phyloP scores from a whole-genome alignment of 176 grass and related monocot genomes.

The Lolium rigidum region DNA sequence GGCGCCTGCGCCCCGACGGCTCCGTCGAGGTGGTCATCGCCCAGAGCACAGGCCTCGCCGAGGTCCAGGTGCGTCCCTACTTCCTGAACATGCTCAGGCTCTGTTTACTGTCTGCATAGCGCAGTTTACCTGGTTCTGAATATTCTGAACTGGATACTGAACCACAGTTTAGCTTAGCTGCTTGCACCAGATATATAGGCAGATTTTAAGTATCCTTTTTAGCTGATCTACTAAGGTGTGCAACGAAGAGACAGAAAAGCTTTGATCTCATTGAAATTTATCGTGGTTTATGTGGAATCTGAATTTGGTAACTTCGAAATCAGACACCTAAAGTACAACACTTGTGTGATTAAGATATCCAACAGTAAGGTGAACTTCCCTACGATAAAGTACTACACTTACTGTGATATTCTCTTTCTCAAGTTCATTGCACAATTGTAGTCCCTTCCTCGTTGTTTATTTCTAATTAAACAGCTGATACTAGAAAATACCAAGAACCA shows the following conservation, averaged over 20 bases:
- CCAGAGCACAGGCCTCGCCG: slow-evolving; percentile 85
- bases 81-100: not conserved
- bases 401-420: not conserved
- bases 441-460: not conserved
- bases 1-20: slow-evolving; percentile 70
- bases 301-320: too few species aligned
- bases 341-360: too few species aligned
- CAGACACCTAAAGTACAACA: too few species aligned
- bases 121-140: not conserved
- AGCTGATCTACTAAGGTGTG: not conserved
- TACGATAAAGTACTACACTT: not conserved
- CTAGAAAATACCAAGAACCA: not conserved
- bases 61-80: slow-evolving; percentile 66
- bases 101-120: not conserved
- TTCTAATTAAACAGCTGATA: not conserved
- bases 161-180: not conserved
- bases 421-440: not conserved
- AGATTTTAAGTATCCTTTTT: not conserved
- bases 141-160: not conserved
- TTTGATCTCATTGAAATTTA: not conserved
- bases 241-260: not conserved
- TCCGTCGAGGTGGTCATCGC: slow-evolving; percentile 81
- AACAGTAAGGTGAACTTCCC: too few species aligned
- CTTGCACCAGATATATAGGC: not conserved
- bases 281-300: not conserved